Percentiles rank a stretch among this genome's conserved stretches.
These are phyloP conservation scores for Mentha longifolia DNA, from an alignment of 257 asterid genomes.

Conservation along the genomic window DNA sequence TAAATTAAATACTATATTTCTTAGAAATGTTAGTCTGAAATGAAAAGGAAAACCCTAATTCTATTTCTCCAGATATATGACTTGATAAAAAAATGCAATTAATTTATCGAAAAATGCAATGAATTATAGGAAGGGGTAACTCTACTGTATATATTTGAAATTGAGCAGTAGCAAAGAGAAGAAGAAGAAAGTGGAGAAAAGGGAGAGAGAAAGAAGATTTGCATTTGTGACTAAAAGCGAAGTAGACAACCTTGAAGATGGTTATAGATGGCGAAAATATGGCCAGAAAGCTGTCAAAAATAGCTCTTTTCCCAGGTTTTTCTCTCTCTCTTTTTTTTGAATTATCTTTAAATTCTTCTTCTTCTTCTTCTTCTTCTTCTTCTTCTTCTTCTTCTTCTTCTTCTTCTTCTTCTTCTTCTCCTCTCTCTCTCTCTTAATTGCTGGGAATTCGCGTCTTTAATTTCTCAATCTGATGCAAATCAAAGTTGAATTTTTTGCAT, in stretches of 20 bases:
- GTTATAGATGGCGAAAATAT: conserved; percentile 86
- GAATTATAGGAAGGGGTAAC: too few relatives aligned
- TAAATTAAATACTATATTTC: neutral
- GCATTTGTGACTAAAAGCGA: conserved; percentile 86
- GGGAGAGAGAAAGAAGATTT: conserved; percentile 54
- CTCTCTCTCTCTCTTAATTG: too few relatives aligned
- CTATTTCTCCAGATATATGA: neutral
- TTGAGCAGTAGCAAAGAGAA: conserved; percentile 45
- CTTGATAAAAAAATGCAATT: too few relatives aligned
- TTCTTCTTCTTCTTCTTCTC: too few relatives aligned
- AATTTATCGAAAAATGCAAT: too few relatives aligned
- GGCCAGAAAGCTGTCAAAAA: conserved; percentile 88
- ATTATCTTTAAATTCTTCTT: too few relatives aligned
- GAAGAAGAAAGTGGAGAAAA: conserved; percentile 58
- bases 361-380: too few relatives aligned
- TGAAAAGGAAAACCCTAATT: conserved; percentile 29
- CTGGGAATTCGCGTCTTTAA: too few relatives aligned
- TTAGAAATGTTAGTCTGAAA: neutral
- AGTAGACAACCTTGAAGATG: conserved; percentile 79
- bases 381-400: too few relatives aligned
- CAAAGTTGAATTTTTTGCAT: too few relatives aligned
- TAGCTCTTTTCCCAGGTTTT: conserved; percentile 78
- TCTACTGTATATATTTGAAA: neutral
- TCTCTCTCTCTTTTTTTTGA: neutral
- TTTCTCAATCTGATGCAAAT: too few relatives aligned